Evolutionary conservation across 202 grass and related monocot species (phyloP).

Genomic region (Schoenoplectus tabernaemontani): DNA sequence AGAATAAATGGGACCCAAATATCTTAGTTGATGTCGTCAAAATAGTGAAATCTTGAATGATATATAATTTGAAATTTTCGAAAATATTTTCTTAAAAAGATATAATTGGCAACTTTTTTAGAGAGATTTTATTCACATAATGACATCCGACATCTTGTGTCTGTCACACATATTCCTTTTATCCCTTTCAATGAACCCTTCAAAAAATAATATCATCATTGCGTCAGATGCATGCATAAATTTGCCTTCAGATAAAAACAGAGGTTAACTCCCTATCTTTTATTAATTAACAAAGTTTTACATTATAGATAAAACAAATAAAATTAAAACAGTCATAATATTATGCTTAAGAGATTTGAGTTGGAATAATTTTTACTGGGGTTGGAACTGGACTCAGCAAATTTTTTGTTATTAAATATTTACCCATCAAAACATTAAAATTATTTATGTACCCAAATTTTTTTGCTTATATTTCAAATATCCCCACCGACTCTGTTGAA

Average conservation of each 20-base stretch:
- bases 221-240: background rate
- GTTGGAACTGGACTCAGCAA: no score
- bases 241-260: background rate
- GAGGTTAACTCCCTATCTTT: background rate
- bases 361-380: no score
- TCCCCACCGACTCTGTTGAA: no score
- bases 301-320: background rate
- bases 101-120: background rate
- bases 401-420: no score
- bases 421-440: no score
- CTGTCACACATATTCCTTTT: background rate
- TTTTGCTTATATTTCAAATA: no score
- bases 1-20: no score
- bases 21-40: no score
- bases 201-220: background rate
- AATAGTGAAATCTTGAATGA: no score
- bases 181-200: background rate
- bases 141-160: background rate
- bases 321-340: background rate
- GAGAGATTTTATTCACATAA: background rate
- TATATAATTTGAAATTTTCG: no score
- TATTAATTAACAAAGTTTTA: background rate
- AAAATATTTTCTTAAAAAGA: background rate
- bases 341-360: background rate
- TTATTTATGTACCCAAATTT: no score